Percentiles rank a stretch among this genome's conserved stretches.
Conservation (phyloP, 306 rosid species). For the Trifolium pratense region DNA sequence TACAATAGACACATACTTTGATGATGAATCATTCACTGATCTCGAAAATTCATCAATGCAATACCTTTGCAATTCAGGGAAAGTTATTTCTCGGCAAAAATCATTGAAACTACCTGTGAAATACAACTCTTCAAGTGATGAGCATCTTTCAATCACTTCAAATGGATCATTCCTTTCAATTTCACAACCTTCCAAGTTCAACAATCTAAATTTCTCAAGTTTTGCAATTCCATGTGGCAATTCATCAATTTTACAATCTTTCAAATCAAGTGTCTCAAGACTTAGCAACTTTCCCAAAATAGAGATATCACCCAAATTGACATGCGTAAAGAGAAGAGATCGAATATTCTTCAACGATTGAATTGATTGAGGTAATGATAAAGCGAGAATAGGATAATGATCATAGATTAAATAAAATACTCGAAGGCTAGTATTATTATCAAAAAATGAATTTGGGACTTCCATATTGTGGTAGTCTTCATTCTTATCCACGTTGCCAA, state of each 20-base stretch:
- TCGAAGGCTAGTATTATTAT: neutral
- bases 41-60: fast-evolving
- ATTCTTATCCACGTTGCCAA: fast-evolving
- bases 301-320: neutral
- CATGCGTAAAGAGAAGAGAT: fast-evolving
- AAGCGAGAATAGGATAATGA: fast-evolving
- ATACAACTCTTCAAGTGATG: conserved; percentile 34
- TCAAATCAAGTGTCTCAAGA: conserved; percentile 33
- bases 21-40: fast-evolving
- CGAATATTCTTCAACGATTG: neutral
- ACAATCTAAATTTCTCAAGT: neutral
- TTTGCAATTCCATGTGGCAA: neutral
- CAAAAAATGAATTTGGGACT: neutral
- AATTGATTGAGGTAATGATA: neutral
- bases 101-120: neutral
- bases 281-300: neutral
- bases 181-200: fast-evolving
- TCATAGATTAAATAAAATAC: neutral
- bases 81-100: no score
- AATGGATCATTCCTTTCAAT: neutral
- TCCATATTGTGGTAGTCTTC: fast-evolving
- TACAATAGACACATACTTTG: neutral
- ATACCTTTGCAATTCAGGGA: neutral
- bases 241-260: fast-evolving
- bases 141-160: conserved; percentile 27